phyloP scores from a whole-genome alignment of 2,329 filamentous ascomycete species.

The Neopestalotiopsis rosae region DNA sequence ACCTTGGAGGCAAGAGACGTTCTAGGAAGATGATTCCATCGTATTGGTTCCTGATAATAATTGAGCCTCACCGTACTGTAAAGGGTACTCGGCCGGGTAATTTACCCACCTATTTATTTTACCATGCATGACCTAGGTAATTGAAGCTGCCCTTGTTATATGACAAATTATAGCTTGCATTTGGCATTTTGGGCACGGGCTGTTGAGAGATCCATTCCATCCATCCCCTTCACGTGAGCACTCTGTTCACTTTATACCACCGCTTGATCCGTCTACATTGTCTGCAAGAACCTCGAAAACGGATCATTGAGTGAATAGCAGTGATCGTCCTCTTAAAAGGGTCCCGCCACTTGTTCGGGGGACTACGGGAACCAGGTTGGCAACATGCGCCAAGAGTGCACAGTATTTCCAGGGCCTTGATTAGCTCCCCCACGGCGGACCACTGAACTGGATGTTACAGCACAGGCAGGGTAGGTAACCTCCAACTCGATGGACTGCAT shows the following conservation, averaged over 20 bases:
- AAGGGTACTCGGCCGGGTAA: not conserved
- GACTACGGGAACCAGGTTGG: not conserved
- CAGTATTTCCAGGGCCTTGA: not conserved
- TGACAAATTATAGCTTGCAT: not conserved
- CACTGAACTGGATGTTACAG: not conserved
- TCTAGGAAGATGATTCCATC: not conserved
- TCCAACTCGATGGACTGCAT: not conserved
- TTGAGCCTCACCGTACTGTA: not conserved
- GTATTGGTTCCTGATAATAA: not conserved
- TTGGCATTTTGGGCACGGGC: not conserved
- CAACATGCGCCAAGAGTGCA: not conserved
- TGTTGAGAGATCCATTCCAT: not conserved
- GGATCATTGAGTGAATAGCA: not conserved
- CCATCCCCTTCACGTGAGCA: not conserved
- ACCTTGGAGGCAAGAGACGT: not conserved
- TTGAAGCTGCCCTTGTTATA: not conserved
- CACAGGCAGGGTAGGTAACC: not conserved
- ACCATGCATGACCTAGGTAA: not conserved
- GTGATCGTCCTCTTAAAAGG: not conserved
- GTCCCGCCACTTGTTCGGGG: not conserved
- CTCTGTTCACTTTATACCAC: not conserved
- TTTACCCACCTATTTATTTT: not conserved
- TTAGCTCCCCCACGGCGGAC: not conserved
- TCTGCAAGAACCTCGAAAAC: not conserved
- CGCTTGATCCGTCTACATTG: not conserved